A percentile compares a stretch with the other conserved stretches of the same genome.
These are phyloP conservation scores for Coriolopsis trogii DNA, from an alignment of 1,284 basidiomycete species.

Conservation along the genomic window DNA sequence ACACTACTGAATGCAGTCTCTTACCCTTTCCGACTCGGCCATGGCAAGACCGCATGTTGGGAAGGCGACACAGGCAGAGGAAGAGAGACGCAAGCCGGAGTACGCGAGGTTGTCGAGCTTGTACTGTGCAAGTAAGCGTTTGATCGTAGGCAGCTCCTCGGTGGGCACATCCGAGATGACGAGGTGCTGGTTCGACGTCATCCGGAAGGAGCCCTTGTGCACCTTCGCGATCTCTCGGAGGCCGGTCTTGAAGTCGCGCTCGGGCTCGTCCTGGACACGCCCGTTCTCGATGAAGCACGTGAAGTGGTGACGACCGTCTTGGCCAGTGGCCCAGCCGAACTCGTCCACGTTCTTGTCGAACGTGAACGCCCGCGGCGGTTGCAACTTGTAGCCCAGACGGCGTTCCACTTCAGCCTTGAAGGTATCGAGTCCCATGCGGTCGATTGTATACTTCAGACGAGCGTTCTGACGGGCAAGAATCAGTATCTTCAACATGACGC, in stretches of 20 bases:
- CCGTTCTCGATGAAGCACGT: conserved; percentile 98
- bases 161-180: conserved; percentile 84
- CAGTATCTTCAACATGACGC: neutral
- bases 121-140: conserved; percentile 82
- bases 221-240: conserved; percentile 91
- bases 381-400: conserved; percentile 81
- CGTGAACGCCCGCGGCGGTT: conserved; percentile 73
- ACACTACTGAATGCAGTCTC: conserved; percentile 40
- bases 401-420: conserved; percentile 94
- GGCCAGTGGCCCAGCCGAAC: conserved; percentile 90
- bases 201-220: conserved; percentile 92
- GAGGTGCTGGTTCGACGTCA: conserved; percentile 96
- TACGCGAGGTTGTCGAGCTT: conserved; percentile 90
- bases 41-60: conserved; percentile 96
- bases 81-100: conserved; percentile 81
- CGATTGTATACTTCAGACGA: conserved; percentile 96
- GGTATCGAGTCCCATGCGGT: conserved; percentile 85
- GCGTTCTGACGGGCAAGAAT: conserved; percentile 65
- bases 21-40: conserved; percentile 89
- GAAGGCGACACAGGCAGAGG: conserved; percentile 96
- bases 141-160: conserved; percentile 78
- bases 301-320: conserved; percentile 91
- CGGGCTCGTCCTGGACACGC: conserved; percentile 92
- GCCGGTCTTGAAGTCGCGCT: conserved; percentile 90
- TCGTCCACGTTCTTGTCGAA: conserved; percentile 94